Evolutionary conservation across 768 basidiomycete species (phyloP), one percentile per base, ranked within the genome.

Genomic region (Trametes elegans): DNA sequence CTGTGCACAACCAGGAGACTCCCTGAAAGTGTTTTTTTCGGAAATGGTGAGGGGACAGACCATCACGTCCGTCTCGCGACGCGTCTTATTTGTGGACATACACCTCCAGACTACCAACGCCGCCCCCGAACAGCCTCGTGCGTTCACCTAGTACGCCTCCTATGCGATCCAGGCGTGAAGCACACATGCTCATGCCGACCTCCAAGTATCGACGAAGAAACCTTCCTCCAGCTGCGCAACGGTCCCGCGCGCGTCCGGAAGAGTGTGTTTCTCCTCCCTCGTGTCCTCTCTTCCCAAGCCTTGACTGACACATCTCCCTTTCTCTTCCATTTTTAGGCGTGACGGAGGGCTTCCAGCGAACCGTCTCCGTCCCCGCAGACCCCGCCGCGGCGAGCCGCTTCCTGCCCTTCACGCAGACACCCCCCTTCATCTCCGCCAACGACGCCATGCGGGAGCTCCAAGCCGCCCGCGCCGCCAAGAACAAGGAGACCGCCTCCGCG

Each of bases 351-450:
- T 63, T 60, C 53, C 47, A 57, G n/a, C 45, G 58, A 16, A 53
- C 62, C 28, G 59, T 55, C 14, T 57, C 62, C 23, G 48, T 55
- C 41, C 54, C 62, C 9, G 49, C 57, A 27, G 52, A 56, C 44
- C 45, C 56, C 27, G 32, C 42, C 29, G 28, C 41, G 8, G 36
- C 43, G 31, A 55, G 34, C 29, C 46, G 45, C 7, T 52, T 44
- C 21, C 59, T 63, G 24, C 62, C 62, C 5, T 63, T 63, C 51
- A 63, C 59, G 46, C 48, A 57, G 13, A 56, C 62, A 7, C 56
- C 53, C 26, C 57, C 59, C 16, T 63, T 63, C 53, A 53, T 51
- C 19, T 63, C 62, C 34, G 49, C 59, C 21, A 60, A 58, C 31
- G 62, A 63, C 28, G 55, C 59, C 19, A 57, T 63, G 43, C 55